These are phyloP conservation scores for Mitosporidium daphniae DNA, from an alignment of 371 early-diverging fungal genomes.

Conservation along the genomic window DNA sequence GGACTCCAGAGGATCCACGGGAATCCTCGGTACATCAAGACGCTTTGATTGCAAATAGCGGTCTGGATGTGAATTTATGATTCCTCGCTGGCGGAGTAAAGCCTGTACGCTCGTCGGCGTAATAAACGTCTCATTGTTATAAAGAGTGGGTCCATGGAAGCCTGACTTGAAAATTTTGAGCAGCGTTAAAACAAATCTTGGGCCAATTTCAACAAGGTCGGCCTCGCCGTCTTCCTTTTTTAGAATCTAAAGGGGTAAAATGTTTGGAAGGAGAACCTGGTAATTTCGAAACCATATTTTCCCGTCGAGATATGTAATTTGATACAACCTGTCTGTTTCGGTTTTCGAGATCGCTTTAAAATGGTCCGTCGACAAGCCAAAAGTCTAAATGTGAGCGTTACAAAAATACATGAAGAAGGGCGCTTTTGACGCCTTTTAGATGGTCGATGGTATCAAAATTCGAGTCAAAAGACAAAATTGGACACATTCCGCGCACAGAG, in stretches of 20 bases:
- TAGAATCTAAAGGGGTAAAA: not conserved
- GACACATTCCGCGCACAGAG: constrained; percentile 72
- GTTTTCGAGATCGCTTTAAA: no score
- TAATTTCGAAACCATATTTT: constrained; percentile 76
- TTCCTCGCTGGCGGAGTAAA: no score
- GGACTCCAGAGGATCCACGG: no score
- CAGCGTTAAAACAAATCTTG: constrained; percentile 55
- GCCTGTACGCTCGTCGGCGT: no score
- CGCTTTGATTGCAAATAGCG: no score
- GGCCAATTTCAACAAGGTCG: constrained; percentile 71
- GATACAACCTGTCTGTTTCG: no score
- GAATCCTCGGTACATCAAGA: no score
- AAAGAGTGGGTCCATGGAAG: constrained; percentile 57
- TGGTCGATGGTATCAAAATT: constrained; percentile 45
- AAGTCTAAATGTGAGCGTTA: no score
- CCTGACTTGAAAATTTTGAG: constrained; percentile 68
- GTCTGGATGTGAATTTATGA: no score
- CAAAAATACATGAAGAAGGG: constrained; percentile 35
- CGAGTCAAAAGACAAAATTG: constrained; percentile 56
- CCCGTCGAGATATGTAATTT: no score
- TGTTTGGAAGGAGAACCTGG: constrained; percentile 16
- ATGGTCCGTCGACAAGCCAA: no score
- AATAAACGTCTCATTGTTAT: constrained; percentile 44
- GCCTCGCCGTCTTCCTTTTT: constrained; percentile 20
- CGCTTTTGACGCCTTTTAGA: constrained; percentile 39